Conservation (phyloP, 2,329 filamentous ascomycete species). For the Talaromyces verruculosus region DNA sequence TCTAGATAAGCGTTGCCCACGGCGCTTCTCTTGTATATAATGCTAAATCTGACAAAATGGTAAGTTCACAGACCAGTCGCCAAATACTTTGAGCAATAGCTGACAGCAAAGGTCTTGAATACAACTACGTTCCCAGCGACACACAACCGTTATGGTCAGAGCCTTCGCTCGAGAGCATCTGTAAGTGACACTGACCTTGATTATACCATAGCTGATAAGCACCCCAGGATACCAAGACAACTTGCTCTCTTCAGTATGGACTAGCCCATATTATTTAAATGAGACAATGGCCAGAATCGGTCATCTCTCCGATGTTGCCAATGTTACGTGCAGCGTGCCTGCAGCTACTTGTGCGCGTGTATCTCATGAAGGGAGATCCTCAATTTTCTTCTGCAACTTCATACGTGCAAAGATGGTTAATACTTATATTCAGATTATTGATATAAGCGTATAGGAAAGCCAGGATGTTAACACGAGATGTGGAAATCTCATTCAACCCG, state of each 20-base stretch:
- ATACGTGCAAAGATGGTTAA: neutral
- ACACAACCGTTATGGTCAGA: neutral
- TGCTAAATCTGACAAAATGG: too few relatives aligned
- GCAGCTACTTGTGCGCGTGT: neutral
- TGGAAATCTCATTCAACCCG: too few relatives aligned
- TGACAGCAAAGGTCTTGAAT: neutral
- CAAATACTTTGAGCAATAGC: too few relatives aligned
- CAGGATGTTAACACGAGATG: too few relatives aligned
- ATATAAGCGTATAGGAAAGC: too few relatives aligned
- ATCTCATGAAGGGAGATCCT: neutral
- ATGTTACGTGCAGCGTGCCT: neutral
- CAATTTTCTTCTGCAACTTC: neutral
- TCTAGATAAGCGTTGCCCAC: too few relatives aligned
- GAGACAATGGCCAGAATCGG: neutral
- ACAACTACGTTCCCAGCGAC: neutral
- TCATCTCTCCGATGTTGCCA: neutral
- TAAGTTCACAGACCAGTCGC: too few relatives aligned
- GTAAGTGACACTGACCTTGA: neutral
- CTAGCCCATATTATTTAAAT: neutral
- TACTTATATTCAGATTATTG: too few relatives aligned
- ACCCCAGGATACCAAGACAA: neutral
- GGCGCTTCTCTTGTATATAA: too few relatives aligned
- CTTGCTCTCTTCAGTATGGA: neutral
- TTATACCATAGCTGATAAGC: neutral
- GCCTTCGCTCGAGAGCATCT: neutral